phyloP scores from a whole-genome alignment of 139 green algal species.

The Coccomyxa sp. region DNA sequence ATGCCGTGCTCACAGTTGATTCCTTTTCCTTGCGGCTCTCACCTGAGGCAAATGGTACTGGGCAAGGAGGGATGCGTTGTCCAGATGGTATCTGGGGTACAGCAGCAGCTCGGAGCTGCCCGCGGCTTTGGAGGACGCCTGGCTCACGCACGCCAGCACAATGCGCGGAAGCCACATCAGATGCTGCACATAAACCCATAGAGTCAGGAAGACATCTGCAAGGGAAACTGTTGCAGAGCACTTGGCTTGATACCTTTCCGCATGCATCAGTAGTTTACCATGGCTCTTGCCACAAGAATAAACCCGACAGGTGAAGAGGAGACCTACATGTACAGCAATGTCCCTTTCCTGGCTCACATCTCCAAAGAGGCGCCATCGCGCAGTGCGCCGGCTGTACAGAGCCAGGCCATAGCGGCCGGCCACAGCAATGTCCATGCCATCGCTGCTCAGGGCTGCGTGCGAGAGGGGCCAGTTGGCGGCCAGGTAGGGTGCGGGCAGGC shows the following conservation, averaged over 20 bases:
- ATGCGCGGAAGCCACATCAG: conserved; percentile 60
- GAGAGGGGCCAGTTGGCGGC: conserved; percentile 57
- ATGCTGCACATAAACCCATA: conserved; percentile 17
- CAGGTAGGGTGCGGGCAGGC: conserved; percentile 59
- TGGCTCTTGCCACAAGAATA: too few species aligned
- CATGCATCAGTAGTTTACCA: too few species aligned
- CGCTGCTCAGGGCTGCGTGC: conserved; percentile 43
- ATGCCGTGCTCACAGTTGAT: too few species aligned
- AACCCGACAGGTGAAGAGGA: not conserved
- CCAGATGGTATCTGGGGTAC: conserved; percentile 84
- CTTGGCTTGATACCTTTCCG: too few species aligned
- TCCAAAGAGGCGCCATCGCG: conserved; percentile 79
- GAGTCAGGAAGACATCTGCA: too few species aligned
- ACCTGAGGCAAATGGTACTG: conserved; percentile 37
- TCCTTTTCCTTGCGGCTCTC: too few species aligned
- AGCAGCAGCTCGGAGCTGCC: conserved; percentile 66
- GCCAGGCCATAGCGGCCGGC: conserved; percentile 73
- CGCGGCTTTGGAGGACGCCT: not conserved
- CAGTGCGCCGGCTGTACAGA: conserved; percentile 60
- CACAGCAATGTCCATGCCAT: conserved; percentile 78
- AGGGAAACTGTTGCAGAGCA: too few species aligned
- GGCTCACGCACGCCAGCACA: conserved; percentile 29
- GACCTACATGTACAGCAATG: conserved; percentile 29
- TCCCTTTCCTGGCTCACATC: conserved; percentile 80
- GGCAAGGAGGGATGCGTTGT: conserved; percentile 74